Conservation (phyloP, 345 rosid species). For the Salix brachista region DNA sequence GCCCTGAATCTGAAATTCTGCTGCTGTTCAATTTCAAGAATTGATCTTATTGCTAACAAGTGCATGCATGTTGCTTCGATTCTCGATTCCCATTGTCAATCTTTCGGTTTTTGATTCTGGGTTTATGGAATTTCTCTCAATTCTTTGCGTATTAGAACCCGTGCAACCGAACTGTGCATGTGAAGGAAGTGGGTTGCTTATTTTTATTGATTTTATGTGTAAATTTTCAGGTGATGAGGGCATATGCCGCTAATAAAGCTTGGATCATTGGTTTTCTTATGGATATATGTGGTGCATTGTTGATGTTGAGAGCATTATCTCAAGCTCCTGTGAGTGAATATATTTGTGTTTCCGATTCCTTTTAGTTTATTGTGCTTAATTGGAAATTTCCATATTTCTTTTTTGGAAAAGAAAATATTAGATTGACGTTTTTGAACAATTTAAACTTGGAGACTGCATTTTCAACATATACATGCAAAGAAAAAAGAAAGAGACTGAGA, state of each 20-base stretch:
- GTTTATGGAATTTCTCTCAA: background rate
- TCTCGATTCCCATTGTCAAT: background rate
- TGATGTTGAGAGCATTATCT: slow-evolving; percentile 89
- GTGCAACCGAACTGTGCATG: background rate
- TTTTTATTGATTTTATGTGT: slow-evolving; percentile 1
- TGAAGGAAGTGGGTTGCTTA: slow-evolving; percentile 1
- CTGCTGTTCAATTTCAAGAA: background rate
- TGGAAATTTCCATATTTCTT: background rate
- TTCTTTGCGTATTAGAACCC: background rate
- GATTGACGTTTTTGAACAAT: background rate
- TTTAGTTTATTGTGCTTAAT: background rate
- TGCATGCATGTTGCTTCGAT: background rate
- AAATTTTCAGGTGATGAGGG: slow-evolving; percentile 57
- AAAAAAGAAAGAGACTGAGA: too few species aligned
- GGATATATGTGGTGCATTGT: slow-evolving; percentile 87
- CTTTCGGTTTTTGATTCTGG: background rate
- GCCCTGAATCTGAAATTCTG: background rate
- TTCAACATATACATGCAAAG: background rate
- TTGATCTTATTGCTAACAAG: background rate
- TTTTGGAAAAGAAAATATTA: background rate
- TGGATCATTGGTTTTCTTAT: slow-evolving; percentile 84
- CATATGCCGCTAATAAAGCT: slow-evolving; percentile 70
- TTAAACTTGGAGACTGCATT: background rate
- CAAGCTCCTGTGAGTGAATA: slow-evolving; percentile 75
- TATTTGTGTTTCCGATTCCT: background rate